Conservation (phyloP, 2,329 filamentous ascomycete species). For the Hypoxylon sp. region DNA sequence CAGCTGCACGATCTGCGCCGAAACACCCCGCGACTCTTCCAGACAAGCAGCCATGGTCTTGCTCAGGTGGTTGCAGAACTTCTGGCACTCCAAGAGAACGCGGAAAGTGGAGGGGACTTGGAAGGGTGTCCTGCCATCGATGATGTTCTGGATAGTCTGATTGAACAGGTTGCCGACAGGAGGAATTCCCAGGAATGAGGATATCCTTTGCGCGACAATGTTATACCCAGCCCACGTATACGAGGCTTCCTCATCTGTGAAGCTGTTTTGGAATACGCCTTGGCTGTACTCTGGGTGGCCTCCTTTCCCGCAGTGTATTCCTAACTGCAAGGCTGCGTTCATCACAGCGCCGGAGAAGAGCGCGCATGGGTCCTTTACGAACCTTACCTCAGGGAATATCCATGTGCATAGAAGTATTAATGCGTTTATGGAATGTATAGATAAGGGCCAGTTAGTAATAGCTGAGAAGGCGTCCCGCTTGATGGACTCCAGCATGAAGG, state of each 20-base stretch:
- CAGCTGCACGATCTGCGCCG: slow-evolving; percentile 55
- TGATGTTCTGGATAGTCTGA: slow-evolving; percentile 57
- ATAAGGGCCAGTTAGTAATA: slow-evolving; percentile 53
- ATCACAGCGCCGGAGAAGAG: slow-evolving; percentile 57
- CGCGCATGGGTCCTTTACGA: slow-evolving; percentile 60
- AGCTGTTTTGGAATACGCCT: slow-evolving; percentile 53
- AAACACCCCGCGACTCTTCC: slow-evolving; percentile 56
- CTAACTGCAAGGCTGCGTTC: slow-evolving; percentile 58
- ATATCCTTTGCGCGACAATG: slow-evolving; percentile 59
- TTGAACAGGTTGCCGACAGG: slow-evolving; percentile 57
- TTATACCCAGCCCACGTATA: slow-evolving; percentile 64
- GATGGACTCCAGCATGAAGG: slow-evolving; percentile 58
- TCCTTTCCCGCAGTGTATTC: slow-evolving; percentile 63
- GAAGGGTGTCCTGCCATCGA: slow-evolving; percentile 52
- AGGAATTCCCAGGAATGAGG: slow-evolving; percentile 56
- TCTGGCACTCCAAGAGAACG: slow-evolving; percentile 59
- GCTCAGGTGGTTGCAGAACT: slow-evolving; percentile 59
- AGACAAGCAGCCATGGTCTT: slow-evolving; percentile 58
- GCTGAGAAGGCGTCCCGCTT: slow-evolving; percentile 56
- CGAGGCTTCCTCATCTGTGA: slow-evolving; percentile 61
- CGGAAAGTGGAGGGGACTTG: slow-evolving; percentile 56
- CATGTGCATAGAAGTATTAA: slow-evolving; percentile 61
- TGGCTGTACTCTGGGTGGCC: slow-evolving; percentile 58
- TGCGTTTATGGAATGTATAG: slow-evolving; percentile 60
- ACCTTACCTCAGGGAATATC: slow-evolving; percentile 60